phyloP scores from a whole-genome alignment of 805 yeast species.

The Candida xiaguanensis region DNA sequence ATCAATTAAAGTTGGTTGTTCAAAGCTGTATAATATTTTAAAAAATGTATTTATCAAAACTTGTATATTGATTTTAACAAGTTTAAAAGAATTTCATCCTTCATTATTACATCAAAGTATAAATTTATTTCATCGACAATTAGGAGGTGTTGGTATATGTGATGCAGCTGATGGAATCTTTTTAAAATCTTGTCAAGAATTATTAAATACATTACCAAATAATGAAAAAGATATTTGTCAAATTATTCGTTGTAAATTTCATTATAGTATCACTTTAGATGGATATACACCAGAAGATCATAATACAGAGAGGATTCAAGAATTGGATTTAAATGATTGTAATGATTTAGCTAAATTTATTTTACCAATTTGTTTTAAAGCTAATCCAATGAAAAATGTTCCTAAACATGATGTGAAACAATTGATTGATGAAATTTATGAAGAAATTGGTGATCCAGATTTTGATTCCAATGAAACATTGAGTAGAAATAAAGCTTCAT shows the following conservation, averaged over 20 bases:
- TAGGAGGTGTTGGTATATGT: slow-evolving; percentile 71
- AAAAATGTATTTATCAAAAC: slow-evolving; percentile 29
- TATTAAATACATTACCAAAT: slow-evolving; percentile 41
- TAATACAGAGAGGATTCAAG: slow-evolving; percentile 27
- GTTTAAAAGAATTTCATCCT: background rate
- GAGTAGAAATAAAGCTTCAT: slow-evolving; percentile 40
- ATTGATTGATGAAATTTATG: slow-evolving; percentile 67
- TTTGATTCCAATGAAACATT: slow-evolving; percentile 38
- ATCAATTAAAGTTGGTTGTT: slow-evolving; percentile 43
- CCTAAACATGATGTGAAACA: slow-evolving; percentile 70
- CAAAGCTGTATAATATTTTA: slow-evolving; percentile 40
- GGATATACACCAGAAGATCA: slow-evolving; percentile 67
- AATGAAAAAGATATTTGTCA: slow-evolving; percentile 70
- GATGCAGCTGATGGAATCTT: slow-evolving; percentile 60
- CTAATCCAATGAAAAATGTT: slow-evolving; percentile 55
- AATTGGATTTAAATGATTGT: slow-evolving; percentile 27
- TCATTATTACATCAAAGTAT: slow-evolving; percentile 44
- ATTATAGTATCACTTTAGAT: slow-evolving; percentile 57
- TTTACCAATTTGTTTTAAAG: slow-evolving; percentile 50
- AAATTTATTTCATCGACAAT: slow-evolving; percentile 63
- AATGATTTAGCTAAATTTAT: slow-evolving; percentile 45
- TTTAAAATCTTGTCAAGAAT: slow-evolving; percentile 54
- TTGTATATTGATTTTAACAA: slow-evolving; percentile 5
- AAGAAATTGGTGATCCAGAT: slow-evolving; percentile 67
- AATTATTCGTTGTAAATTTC: slow-evolving; percentile 73